Evolutionary conservation across 371 early-diverging fungal genomes (phyloP).

Genomic region (Actinomucor elegans): DNA sequence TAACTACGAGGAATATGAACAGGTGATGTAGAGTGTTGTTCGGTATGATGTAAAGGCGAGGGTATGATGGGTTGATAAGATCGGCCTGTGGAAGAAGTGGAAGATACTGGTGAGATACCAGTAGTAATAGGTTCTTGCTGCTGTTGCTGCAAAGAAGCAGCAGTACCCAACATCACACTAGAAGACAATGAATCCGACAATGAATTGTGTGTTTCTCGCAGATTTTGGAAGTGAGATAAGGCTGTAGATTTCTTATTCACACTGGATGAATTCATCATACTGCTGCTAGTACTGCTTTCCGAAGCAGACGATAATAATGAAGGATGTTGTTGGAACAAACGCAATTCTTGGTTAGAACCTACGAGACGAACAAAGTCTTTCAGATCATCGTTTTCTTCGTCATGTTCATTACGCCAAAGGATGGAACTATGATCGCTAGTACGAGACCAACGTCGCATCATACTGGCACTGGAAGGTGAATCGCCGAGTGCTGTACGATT

Average conservation of each 20-base stretch:
- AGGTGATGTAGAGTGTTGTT: conserved; percentile 19
- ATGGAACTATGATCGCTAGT: conserved; percentile 32
- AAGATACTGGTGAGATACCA: conserved; percentile 16
- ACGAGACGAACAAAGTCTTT: conserved; percentile 66
- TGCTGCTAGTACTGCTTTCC: not conserved
- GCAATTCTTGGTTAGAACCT: conserved; percentile 50
- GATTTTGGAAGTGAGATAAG: conserved; percentile 36
- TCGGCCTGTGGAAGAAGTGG: conserved; percentile 26
- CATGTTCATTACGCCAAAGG: conserved; percentile 11
- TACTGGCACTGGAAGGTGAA: conserved; percentile 17
- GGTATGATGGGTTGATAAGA: conserved; percentile 28
- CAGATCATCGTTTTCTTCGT: conserved; percentile 51
- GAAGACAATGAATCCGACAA: conserved; percentile 27
- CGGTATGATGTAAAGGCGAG: conserved; percentile 23
- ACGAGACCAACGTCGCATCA: conserved; percentile 30
- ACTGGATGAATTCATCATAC: conserved; percentile 1
- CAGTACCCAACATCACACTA: conserved; percentile 8
- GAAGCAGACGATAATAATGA: conserved; percentile 14
- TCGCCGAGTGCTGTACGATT: not conserved
- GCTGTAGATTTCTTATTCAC: conserved; percentile 14
- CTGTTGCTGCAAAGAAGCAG: not conserved
- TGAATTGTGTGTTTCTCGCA: conserved; percentile 29
- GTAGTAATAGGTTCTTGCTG: not conserved
- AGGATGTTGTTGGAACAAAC: conserved; percentile 31
- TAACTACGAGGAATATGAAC: conserved; percentile 26